Evolutionary conservation across 108 stramenopile species (phyloP).

Genomic region (Bacterosira constricta): DNA sequence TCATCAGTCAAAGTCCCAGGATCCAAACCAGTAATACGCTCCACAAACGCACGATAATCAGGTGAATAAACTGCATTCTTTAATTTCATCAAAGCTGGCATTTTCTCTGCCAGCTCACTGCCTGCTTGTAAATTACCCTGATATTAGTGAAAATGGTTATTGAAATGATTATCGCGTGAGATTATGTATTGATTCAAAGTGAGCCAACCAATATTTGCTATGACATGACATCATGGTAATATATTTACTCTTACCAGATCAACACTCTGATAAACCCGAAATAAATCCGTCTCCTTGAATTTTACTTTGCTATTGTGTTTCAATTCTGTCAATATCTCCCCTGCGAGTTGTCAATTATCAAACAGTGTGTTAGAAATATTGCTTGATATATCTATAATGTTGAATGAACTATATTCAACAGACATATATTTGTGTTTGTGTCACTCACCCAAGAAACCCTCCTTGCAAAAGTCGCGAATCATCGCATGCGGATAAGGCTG

Average conservation of each 20-base stretch:
- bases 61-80: conserved; percentile 83
- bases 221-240: too few species aligned
- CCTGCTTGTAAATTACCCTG: conserved; percentile 46
- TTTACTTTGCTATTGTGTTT: conserved; percentile 90
- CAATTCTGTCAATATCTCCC: conserved; percentile 74
- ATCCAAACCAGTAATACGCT: conserved; percentile 70
- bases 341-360: too few species aligned
- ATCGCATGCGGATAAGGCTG: conserved; percentile 74
- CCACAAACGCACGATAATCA: conserved; percentile 85
- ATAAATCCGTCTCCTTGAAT: conserved; percentile 97
- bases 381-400: neutral
- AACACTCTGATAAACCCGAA: conserved; percentile 90
- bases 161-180: conserved; percentile 37
- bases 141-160: conserved; percentile 19
- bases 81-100: conserved; percentile 80
- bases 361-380: neutral
- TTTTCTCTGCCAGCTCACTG: conserved; percentile 49
- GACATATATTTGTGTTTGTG: neutral
- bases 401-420: neutral
- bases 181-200: too few species aligned
- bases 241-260: conserved; percentile 89
- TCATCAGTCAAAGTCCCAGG: conserved; percentile 70
- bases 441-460: conserved; percentile 61
- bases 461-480: conserved; percentile 56
- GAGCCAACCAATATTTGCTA: too few species aligned